Base-by-base conservation (phyloP, 352 stramenopile genomes). In the Globisporangium alternatum region DNA sequence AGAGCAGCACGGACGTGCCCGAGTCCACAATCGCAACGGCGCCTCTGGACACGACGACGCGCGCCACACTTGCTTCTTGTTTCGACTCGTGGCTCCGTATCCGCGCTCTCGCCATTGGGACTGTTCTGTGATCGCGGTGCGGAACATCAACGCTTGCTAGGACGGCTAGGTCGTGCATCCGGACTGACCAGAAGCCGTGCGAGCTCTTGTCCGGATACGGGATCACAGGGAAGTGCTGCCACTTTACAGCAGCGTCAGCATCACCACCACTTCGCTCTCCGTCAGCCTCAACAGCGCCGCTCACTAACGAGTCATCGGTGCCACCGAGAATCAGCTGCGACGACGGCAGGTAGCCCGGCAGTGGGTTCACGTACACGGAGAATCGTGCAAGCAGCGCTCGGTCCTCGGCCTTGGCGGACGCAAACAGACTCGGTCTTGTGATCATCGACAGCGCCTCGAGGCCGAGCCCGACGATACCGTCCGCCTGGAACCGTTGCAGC, bases 341-440 rank as follows among this genome's bases (percentile, higher is more conserved):
- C 9, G 70, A 52, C 28, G 77, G 77, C 13, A 74, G 45, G 12
- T 71, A 68, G 12, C 68, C 63, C 1, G 82, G 78, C 25, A 86
- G 59, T 41, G 80, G 68, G 63, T 86, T 91, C 45, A 91, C 78
- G 67, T 85, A 91, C 53, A 91, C 71, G 5, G 82, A 91, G 57
- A 91, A 89, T 48, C 62, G 66, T 37, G 59, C 64, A 31, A 89
- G 64, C 45, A 81, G 12, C 25, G 22, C 58, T 69, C 30, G 48
- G 72, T 56, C 17, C 31, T 56, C 37, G 57, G 30, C 0, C 28
- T 7, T 62, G 28, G 47, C 28, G 21, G 48, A 58, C 0, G 62
- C 21, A n/a, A 89, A 68, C 8, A 91, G 56, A 45, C 71, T 74
- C 25, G 76, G 78, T 31, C 71, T 78, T n/a, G 78, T 88, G 58